Conservation (phyloP, 495 filamentous ascomycete species). For the Penicillium daleae region DNA sequence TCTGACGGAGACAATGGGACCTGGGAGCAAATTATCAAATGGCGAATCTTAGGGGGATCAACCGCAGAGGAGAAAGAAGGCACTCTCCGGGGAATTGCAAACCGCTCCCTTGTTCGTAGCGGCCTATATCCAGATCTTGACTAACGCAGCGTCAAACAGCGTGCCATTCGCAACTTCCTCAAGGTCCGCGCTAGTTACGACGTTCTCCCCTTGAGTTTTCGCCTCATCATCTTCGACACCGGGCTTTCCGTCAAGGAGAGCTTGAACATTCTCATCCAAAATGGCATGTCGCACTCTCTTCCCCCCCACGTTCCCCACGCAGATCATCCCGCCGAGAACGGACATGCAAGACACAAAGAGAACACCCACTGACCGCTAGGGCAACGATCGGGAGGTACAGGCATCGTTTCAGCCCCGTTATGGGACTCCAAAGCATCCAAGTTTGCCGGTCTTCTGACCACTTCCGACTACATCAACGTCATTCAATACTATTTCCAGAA, state of each 20-base stretch:
- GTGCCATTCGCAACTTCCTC: conserved; percentile 91
- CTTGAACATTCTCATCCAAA: conserved; percentile 93
- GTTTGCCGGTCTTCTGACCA: conserved; percentile 93
- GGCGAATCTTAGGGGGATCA: neutral
- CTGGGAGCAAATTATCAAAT: neutral
- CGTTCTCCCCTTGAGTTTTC: conserved; percentile 95
- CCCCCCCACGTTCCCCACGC: conserved; percentile 10
- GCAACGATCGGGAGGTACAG: conserved; percentile 51
- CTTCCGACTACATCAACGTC: conserved; percentile 96
- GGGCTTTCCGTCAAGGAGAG: conserved; percentile 95
- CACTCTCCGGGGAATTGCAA: conserved; percentile 18
- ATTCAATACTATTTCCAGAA: conserved; percentile 99
- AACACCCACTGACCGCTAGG: conserved; percentile 30
- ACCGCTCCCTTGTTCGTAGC: conserved; percentile 17
- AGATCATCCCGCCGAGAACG: neutral
- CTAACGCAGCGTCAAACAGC: conserved; percentile 55
- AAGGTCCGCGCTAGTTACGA: conserved; percentile 97
- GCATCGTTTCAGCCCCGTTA: conserved; percentile 95
- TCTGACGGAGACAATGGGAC: conserved; percentile 8
- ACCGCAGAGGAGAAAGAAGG: neutral
- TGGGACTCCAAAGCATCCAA: conserved; percentile 96
- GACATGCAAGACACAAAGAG: conserved; percentile 14
- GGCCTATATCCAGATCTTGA: conserved; percentile 32
- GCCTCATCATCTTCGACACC: conserved; percentile 94
- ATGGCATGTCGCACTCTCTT: conserved; percentile 62